Percentiles rank a stretch among this genome's conserved stretches.
Evolutionary conservation across 2,329 filamentous ascomycete species (phyloP).

Genomic region (Purpureocillium lavendulum): DNA sequence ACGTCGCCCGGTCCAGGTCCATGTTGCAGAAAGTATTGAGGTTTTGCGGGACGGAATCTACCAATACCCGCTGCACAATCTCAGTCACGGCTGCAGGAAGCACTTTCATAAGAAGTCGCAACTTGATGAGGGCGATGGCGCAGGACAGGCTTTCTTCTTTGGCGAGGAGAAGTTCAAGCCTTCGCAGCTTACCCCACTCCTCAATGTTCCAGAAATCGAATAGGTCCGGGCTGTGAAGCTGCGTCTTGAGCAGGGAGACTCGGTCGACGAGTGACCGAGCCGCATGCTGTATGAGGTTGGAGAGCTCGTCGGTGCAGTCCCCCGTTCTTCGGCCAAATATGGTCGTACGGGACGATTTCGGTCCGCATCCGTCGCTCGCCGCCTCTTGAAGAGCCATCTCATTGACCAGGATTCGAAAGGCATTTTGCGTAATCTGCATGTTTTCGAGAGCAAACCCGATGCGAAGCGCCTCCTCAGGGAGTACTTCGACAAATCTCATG

Average conservation of each 20-base stretch:
- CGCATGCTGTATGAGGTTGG: slow-evolving; percentile 51
- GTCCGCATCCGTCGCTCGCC: slow-evolving; percentile 6
- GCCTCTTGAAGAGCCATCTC: slow-evolving; percentile 47
- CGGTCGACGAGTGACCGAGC: slow-evolving; percentile 43
- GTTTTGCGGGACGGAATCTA: neutral
- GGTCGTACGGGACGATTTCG: slow-evolving; percentile 14
- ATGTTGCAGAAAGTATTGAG: slow-evolving; percentile 8
- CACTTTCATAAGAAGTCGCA: slow-evolving; percentile 14
- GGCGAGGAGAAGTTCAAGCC: slow-evolving; percentile 17
- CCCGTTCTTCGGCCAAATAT: slow-evolving; percentile 39
- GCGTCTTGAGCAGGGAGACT: slow-evolving; percentile 21
- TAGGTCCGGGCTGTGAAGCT: slow-evolving; percentile 23
- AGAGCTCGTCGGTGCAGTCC: slow-evolving; percentile 42
- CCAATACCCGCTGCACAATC: slow-evolving; percentile 10
- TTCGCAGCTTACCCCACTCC: slow-evolving; percentile 24
- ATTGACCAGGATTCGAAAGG: slow-evolving; percentile 54
- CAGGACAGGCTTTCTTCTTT: slow-evolving; percentile 2
- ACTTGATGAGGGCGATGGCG: slow-evolving; percentile 7
- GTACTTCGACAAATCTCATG: slow-evolving; percentile 50
- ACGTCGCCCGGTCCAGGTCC: slow-evolving; percentile 27
- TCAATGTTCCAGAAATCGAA: slow-evolving; percentile 18
- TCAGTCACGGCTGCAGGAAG: slow-evolving; percentile 10
- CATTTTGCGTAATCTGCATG: slow-evolving; percentile 30
- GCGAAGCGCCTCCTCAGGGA: slow-evolving; percentile 52
- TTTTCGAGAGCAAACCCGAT: slow-evolving; percentile 43